Evolutionary conservation across 345 rosid species (phyloP).

Genomic region (Angophora floribunda): DNA sequence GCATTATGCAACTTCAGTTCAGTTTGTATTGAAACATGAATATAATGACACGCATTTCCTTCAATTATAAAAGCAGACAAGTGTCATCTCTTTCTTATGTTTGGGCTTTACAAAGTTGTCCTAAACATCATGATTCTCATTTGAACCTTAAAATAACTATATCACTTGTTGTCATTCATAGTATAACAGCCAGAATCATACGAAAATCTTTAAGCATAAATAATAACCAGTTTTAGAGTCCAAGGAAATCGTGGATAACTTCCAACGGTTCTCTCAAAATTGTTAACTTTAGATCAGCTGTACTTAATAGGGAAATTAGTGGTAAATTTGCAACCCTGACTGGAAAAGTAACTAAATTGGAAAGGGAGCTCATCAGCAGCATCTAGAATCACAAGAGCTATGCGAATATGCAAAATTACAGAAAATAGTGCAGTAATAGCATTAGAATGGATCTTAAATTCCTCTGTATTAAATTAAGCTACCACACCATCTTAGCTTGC

Average conservation of each 20-base stretch:
- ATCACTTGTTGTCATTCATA: background rate
- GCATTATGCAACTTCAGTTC: background rate
- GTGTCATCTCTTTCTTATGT: background rate
- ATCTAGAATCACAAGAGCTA: background rate
- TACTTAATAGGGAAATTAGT: background rate
- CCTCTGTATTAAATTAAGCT: background rate
- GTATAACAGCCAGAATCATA: background rate
- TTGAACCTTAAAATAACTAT: background rate
- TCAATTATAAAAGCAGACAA: background rate
- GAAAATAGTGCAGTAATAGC: background rate
- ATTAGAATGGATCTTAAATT: background rate
- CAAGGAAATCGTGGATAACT: background rate
- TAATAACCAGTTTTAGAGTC: background rate
- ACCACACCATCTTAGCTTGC: background rate
- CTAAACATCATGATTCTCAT: background rate
- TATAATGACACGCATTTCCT: background rate
- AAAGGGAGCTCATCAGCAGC: background rate
- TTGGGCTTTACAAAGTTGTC: background rate
- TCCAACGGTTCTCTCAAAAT: background rate
- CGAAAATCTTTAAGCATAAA: background rate
- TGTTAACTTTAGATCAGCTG: background rate
- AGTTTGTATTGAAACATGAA: background rate
- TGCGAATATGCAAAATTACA: background rate
- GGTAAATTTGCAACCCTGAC: background rate
- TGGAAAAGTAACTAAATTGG: background rate